phyloP scores from a whole-genome alignment of 169 alveolate species.

The Eimeria maxima region DNA sequence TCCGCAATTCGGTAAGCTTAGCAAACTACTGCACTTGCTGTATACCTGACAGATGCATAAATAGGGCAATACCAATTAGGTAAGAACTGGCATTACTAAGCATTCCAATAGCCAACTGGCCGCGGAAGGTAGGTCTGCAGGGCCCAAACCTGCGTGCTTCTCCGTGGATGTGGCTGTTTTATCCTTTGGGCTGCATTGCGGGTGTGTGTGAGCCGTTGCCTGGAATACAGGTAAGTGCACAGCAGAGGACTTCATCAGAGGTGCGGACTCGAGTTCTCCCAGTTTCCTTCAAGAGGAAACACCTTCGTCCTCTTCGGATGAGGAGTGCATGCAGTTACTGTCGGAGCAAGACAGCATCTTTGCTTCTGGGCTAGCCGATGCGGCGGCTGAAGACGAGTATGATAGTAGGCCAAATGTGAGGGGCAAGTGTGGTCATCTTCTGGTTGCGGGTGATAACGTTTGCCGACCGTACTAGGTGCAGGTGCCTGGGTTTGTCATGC shows the following conservation, averaged over 20 bases:
- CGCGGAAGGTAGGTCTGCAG: background rate
- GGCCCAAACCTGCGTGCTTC: background rate
- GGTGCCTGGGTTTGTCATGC: conserved; percentile 6
- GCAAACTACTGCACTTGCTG: background rate
- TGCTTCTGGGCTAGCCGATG: background rate
- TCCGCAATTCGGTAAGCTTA: conserved; percentile 20
- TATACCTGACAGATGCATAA: background rate
- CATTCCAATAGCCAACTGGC: background rate
- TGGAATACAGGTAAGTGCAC: conserved; percentile 45
- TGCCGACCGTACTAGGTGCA: background rate
- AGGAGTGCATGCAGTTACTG: conserved; percentile 30
- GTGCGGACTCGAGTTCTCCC: background rate
- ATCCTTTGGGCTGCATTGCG: background rate
- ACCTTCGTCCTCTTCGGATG: background rate
- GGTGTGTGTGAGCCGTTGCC: background rate
- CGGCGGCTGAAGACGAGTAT: background rate
- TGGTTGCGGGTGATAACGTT: background rate
- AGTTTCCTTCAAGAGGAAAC: conserved; percentile 57
- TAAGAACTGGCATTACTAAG: background rate
- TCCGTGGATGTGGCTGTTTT: background rate
- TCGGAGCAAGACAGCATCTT: conserved; percentile 26
- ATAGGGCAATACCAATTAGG: background rate
- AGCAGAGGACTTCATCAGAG: background rate
- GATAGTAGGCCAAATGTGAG: background rate
- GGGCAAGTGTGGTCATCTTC: background rate